Evolutionary conservation across 495 filamentous ascomycete species (phyloP), one percentile per base, ranked within the genome.

Genomic region (Friedmanniomyces simplex): DNA sequence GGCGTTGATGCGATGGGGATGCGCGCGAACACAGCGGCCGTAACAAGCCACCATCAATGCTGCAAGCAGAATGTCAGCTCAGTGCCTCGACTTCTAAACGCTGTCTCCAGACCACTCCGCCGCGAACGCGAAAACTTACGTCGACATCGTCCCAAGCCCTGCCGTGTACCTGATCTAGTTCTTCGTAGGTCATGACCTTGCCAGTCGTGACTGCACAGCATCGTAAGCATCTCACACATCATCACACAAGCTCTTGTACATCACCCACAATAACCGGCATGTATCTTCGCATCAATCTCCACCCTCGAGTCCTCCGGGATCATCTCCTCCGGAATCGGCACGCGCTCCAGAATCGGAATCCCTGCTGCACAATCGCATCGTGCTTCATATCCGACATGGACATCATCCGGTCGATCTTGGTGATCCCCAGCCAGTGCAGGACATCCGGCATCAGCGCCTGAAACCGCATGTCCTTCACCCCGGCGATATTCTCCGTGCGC

Each of bases 331-430:
- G 93, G 93, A 49, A 98, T 90, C 39, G 93, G 91, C 42, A 98
- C 60, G 24, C 82, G 53, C 93, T 84, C 91, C 63, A 85, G 76
- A 66, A 98, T 97, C 52, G 89, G 85, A 65, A 98, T 98, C 39
- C 93, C 71, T 94, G 89, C 25, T 88, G 80, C 48, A 98, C 91
- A 67, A 98, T 97, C 52, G 93, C 93, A 75, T 98, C 93, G 71
- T 98, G 83, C 74, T 98, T 98, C 93, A 98, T 97, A 74, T 96
- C 94, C 68, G 87, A 93, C 93, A 98, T 97, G 72, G 88, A 94
- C 50, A 98, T 78, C 93, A 98, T 97, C 42, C 89, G 81, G 71
- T 97, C 93, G 68, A 98, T 97, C 78, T 97, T 97, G 72, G 85
- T 94, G 66, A 98, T 96, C 58, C 93, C 93, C 18, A 98, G 80